Conservation (phyloP, 768 basidiomycete genomes). For the Obba rivulosa region DNA sequence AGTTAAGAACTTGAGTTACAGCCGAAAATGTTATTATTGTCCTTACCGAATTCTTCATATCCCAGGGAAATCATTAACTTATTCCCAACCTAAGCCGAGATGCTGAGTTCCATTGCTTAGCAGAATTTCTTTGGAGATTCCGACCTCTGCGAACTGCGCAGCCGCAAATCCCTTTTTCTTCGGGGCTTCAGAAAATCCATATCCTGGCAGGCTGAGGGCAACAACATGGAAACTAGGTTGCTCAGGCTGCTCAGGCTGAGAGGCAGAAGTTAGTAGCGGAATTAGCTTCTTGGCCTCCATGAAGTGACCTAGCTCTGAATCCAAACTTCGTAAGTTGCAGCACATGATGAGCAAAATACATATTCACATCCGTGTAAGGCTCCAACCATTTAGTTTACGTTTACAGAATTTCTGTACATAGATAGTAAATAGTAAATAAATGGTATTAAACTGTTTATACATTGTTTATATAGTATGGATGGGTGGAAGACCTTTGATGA, state of each 20-base stretch:
- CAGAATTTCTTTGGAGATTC: no score
- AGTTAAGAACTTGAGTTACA: no score
- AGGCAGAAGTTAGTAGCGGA: slow-evolving; percentile 39
- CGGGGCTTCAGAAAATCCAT: slow-evolving; percentile 54
- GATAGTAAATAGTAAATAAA: no score
- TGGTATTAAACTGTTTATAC: no score
- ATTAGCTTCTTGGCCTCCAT: slow-evolving; percentile 51
- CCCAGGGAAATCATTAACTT: slow-evolving; percentile 23
- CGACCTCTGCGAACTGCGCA: slow-evolving; percentile 51
- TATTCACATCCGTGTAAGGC: background rate
- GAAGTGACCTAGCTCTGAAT: slow-evolving; percentile 62
- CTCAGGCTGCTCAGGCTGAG: slow-evolving; percentile 23
- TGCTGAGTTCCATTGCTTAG: no score
- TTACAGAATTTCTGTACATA: no score
- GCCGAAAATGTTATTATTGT: no score
- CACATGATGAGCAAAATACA: background rate
- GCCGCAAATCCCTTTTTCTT: slow-evolving; percentile 44
- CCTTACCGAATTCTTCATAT: slow-evolving; percentile 18
- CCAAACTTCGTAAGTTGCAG: no score
- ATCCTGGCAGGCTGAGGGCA: slow-evolving; percentile 51
- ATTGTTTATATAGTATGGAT: no score
- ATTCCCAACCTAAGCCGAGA: background rate
- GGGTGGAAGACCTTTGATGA: no score
- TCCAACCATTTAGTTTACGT: no score
- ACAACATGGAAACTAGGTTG: slow-evolving; percentile 61